Evolutionary conservation across 306 rosid species (phyloP).

Genomic region (Casuarina cunninghamiana): DNA sequence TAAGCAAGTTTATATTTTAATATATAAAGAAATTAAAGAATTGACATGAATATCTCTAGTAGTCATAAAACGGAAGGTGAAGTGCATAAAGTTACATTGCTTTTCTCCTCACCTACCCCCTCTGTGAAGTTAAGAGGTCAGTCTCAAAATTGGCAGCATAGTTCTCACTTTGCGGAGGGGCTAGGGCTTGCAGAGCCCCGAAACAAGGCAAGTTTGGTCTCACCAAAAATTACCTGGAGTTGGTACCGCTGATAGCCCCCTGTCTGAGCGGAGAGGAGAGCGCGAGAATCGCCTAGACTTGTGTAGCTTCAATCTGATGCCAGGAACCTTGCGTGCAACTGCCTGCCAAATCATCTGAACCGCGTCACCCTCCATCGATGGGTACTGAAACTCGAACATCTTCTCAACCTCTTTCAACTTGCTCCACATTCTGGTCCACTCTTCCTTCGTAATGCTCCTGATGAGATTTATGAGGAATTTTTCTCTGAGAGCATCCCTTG

Average conservation of each 20-base stretch:
- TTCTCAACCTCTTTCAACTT: constrained; percentile 61
- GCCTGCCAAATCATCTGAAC: constrained; percentile 93
- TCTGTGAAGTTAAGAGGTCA: constrained; percentile 17
- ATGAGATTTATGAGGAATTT: constrained; percentile 53
- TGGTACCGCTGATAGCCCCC: constrained; percentile 28
- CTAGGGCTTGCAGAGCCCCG: constrained; percentile 13
- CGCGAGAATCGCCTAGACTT: constrained; percentile 54
- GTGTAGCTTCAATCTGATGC: constrained; percentile 49
- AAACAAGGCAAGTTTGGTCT: neutral
- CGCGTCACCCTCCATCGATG: constrained; percentile 69
- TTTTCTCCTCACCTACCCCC: too few relatives aligned
- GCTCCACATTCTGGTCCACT: constrained; percentile 83
- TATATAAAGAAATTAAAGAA: too few relatives aligned
- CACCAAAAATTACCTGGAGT: constrained; percentile 53
- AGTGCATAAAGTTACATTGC: too few relatives aligned
- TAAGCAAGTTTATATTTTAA: too few relatives aligned
- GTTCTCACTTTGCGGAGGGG: constrained; percentile 31
- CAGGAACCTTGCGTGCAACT: constrained; percentile 62
- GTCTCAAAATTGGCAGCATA: constrained; percentile 18
- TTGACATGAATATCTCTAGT: too few relatives aligned
- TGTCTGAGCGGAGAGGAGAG: constrained; percentile 22
- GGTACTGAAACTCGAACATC: constrained; percentile 68
- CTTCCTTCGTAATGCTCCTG: constrained; percentile 51
- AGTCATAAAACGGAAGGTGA: too few relatives aligned
- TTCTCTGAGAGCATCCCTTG: constrained; percentile 63